A percentile compares a stretch with the other conserved stretches of the same genome.
These are phyloP conservation scores for Cercospora zeae-maydis DNA, from an alignment of 2,329 filamentous ascomycete genomes.

Conservation along the genomic window DNA sequence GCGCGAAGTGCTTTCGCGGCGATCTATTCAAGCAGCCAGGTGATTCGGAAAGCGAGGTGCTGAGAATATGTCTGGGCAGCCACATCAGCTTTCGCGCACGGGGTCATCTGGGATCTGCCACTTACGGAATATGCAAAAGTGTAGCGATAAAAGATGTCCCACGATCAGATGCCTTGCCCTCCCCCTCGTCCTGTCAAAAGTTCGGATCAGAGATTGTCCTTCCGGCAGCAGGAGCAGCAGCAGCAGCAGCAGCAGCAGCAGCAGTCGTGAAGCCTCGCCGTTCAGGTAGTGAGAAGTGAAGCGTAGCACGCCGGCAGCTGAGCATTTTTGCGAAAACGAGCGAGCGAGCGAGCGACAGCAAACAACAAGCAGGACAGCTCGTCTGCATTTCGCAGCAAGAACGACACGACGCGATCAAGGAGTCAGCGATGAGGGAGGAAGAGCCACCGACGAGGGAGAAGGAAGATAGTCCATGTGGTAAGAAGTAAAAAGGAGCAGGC, in stretches of 20 bases:
- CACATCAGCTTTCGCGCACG: background rate
- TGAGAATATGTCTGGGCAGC: constrained; percentile 4
- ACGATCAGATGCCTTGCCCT: background rate
- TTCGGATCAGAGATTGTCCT: background rate
- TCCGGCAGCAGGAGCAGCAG: background rate
- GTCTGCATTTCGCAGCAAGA: background rate
- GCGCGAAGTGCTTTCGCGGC: background rate
- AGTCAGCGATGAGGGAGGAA: background rate
- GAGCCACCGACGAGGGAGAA: background rate
- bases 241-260: constrained; percentile 4
- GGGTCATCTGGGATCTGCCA: background rate
- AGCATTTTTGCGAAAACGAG: constrained; percentile 3
- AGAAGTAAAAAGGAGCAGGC: background rate
- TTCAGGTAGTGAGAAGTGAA: constrained; percentile 12
- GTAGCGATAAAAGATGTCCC: background rate
- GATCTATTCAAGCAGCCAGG: background rate
- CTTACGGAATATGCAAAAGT: constrained; percentile 10
- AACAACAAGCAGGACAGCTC: background rate
- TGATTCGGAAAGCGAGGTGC: background rate
- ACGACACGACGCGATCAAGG: background rate
- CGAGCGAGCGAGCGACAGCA: background rate
- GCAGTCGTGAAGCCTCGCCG: background rate
- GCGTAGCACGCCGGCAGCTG: constrained; percentile 6
- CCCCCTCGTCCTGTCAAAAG: background rate
- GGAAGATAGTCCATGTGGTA: background rate